A percentile compares a stretch with the other conserved stretches of the same genome.
Conservation (phyloP, 2,329 filamentous ascomycete species). For the Calonectria henricotiae region DNA sequence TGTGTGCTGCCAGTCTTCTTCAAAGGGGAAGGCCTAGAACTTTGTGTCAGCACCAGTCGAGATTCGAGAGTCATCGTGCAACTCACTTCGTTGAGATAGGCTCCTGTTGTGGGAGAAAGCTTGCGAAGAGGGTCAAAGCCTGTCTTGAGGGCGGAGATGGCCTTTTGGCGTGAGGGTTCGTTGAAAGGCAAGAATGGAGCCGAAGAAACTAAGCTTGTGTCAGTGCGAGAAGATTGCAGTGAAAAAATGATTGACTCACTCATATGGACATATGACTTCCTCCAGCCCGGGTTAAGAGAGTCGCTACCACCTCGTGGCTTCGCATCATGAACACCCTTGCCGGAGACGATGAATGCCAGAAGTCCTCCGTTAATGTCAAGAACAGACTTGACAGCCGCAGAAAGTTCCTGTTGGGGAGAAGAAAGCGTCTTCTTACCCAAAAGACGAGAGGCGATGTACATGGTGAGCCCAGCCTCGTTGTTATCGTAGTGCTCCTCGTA, state of each 20-base stretch:
- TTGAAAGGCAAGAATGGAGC: conserved; percentile 56
- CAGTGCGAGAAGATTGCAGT: not conserved
- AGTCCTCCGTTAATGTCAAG: conserved; percentile 51
- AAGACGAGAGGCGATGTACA: conserved; percentile 63
- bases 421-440: conserved; percentile 55
- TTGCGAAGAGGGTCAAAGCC: conserved; percentile 58
- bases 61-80: rapidly evolving
- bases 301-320: conserved; percentile 64
- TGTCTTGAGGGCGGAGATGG: conserved; percentile 50
- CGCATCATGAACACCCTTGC: conserved; percentile 64
- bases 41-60: rapidly evolving
- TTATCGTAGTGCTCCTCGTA: conserved; percentile 59
- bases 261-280: conserved; percentile 62
- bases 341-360: conserved; percentile 62
- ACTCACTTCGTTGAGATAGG: conserved; percentile 66
- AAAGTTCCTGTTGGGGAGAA: conserved; percentile 52
- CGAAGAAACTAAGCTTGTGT: conserved; percentile 47
- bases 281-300: conserved; percentile 69
- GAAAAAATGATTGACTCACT: conserved; percentile 54
- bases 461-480: conserved; percentile 56
- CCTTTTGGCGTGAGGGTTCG: conserved; percentile 50
- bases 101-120: conserved; percentile 61
- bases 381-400: conserved; percentile 53
- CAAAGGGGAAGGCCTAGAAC: conserved; percentile 57
- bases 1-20: conserved; percentile 58